A percentile compares a stretch with the other conserved stretches of the same genome.
phyloP scores from a whole-genome alignment of 2,329 filamentous ascomycete genomes.

The Stemphylium beticola region DNA sequence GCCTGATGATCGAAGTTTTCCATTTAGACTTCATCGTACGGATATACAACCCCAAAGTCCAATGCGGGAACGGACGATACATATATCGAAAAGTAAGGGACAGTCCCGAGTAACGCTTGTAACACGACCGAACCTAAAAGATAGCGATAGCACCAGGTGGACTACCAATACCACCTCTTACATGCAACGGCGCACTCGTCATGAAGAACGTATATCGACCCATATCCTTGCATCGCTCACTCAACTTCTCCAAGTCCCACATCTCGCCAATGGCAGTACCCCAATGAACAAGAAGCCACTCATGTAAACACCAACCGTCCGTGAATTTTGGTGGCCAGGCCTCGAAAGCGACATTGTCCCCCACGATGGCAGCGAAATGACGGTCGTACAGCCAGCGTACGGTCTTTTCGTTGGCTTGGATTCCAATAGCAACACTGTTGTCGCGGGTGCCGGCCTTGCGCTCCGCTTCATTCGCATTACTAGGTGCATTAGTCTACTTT shows the following conservation, averaged over 20 bases:
- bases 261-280: constrained; percentile 45
- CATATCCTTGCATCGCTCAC: constrained; percentile 60
- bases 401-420: constrained; percentile 41
- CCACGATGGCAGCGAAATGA: constrained; percentile 45
- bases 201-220: constrained; percentile 66
- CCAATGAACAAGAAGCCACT: constrained; percentile 42
- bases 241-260: constrained; percentile 58
- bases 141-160: constrained; percentile 46
- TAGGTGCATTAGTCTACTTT: constrained; percentile 8
- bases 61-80: no score
- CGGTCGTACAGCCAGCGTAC: constrained; percentile 48
- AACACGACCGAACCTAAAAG: constrained; percentile 21
- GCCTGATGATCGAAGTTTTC: no score
- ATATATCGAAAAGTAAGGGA: no score
- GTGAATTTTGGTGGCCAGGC: constrained; percentile 40
- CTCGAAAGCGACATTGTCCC: constrained; percentile 52
- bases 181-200: constrained; percentile 65
- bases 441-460: constrained; percentile 43
- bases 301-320: constrained; percentile 43
- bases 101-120: no score
- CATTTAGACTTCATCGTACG: no score
- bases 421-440: constrained; percentile 40
- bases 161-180: constrained; percentile 54
- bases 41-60: no score
- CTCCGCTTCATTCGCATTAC: constrained; percentile 32